phyloP scores from a whole-genome alignment of 768 basidiomycete genomes.

The Crepidotus variabilis region DNA sequence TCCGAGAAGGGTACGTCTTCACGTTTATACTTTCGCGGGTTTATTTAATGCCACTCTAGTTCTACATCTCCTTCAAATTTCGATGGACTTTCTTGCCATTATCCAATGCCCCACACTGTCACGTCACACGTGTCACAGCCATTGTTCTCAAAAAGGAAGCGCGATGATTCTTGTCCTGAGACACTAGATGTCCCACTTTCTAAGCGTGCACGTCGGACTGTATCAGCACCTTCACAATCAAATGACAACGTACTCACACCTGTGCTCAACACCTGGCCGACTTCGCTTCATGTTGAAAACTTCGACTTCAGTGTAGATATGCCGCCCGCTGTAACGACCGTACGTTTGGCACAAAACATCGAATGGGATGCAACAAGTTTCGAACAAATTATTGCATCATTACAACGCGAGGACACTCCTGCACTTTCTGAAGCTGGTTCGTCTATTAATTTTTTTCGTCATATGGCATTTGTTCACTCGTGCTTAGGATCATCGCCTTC shows the following conservation, averaged over 20 bases:
- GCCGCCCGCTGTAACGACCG: background rate
- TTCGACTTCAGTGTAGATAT: background rate
- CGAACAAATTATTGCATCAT: background rate
- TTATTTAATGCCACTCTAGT: no score
- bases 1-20: background rate
- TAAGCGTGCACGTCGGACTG: background rate
- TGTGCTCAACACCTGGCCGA: background rate
- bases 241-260: background rate
- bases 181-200: background rate
- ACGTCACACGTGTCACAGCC: slow-evolving; percentile 22
- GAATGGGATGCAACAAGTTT: background rate
- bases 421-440: background rate
- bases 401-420: background rate
- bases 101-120: no score
- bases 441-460: background rate
- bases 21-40: background rate
- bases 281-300: background rate
- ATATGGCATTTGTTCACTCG: background rate
- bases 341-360: background rate
- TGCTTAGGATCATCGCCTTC: background rate
- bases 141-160: background rate
- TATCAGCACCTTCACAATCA: background rate
- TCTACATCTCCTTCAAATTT: background rate
- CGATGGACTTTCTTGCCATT: no score
- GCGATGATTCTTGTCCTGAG: background rate